Conservation (phyloP, 2,329 filamentous ascomycete species). For the Penicillium sp. region DNA sequence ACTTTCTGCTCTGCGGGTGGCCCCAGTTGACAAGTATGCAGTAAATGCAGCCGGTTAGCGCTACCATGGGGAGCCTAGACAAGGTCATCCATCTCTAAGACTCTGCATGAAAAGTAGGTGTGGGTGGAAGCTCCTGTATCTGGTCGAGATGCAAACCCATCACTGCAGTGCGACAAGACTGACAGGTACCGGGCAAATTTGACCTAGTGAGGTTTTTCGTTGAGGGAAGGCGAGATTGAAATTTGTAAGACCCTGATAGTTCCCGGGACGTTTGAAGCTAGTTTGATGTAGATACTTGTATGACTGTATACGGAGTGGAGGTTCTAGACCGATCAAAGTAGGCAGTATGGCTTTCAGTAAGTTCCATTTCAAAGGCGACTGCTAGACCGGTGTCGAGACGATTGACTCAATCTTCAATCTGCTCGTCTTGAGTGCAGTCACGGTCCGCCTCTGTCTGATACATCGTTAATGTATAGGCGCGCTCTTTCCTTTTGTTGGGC, state of each 20-base stretch:
- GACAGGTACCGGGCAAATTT: conserved; percentile 24
- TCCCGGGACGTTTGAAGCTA: neutral
- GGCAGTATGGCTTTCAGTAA: conserved; percentile 8
- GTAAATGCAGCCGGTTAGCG: conserved; percentile 8
- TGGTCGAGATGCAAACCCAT: conserved; percentile 23
- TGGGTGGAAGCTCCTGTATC: conserved; percentile 20
- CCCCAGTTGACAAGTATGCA: conserved; percentile 8
- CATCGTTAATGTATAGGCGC: conserved; percentile 24
- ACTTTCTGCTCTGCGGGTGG: conserved; percentile 13
- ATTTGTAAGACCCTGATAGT: conserved; percentile 22
- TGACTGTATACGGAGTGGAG: neutral
- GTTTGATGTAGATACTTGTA: neutral
- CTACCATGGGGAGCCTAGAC: conserved; percentile 11
- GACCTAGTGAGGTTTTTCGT: conserved; percentile 22
- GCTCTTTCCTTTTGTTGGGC: conserved; percentile 7
- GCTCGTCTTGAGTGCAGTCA: neutral
- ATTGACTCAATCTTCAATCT: neutral
- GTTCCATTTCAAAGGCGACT: conserved; percentile 15
- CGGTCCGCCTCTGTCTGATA: neutral
- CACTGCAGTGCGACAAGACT: conserved; percentile 26
- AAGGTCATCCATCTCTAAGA: conserved; percentile 22
- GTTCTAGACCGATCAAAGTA: conserved; percentile 6
- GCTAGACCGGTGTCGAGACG: neutral
- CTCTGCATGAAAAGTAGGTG: conserved; percentile 11
- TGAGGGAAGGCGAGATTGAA: conserved; percentile 16